A percentile compares a stretch with the other conserved stretches of the same genome.
phyloP scores from a whole-genome alignment of 2,329 filamentous ascomycete genomes.

The Sclerotinia trifoliorum region DNA sequence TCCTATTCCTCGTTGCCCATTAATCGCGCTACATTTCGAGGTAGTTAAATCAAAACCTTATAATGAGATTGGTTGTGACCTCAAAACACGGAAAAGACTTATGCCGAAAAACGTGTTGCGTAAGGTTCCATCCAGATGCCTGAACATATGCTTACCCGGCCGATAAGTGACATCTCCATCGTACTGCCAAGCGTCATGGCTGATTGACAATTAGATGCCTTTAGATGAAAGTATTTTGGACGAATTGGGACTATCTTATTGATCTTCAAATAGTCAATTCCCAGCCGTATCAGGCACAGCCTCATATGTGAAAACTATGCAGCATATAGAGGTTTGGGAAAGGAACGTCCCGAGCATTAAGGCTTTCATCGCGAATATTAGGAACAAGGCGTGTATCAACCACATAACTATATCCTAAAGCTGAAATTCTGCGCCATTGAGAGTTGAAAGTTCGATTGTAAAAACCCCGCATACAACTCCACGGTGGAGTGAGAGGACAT shows the following conservation, averaged over 20 bases:
- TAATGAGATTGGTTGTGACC: not conserved
- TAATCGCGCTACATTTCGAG: not conserved
- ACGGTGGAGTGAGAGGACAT: not conserved
- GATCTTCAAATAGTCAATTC: too few species aligned
- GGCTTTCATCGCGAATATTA: not conserved
- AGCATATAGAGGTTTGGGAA: not conserved
- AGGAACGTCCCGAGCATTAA: not conserved
- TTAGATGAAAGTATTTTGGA: not conserved
- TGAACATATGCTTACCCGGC: not conserved
- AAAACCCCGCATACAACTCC: not conserved
- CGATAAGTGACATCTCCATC: not conserved
- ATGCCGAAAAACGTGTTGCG: not conserved
- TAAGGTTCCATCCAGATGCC: not conserved
- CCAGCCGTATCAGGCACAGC: not conserved
- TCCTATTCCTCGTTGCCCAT: not conserved
- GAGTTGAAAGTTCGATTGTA: not conserved
- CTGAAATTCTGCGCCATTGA: not conserved
- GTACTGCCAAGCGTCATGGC: not conserved
- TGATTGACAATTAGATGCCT: not conserved
- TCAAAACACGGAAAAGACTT: not conserved
- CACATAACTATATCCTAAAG: not conserved
- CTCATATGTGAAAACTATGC: not conserved
- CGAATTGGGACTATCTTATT: not conserved
- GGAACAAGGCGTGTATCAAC: not conserved
- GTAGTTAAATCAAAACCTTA: not conserved